A percentile compares a stretch with the other conserved stretches of the same genome.
Conservation (phyloP, 2,329 filamentous ascomycete genomes). For the Nigrospora oryzae region DNA sequence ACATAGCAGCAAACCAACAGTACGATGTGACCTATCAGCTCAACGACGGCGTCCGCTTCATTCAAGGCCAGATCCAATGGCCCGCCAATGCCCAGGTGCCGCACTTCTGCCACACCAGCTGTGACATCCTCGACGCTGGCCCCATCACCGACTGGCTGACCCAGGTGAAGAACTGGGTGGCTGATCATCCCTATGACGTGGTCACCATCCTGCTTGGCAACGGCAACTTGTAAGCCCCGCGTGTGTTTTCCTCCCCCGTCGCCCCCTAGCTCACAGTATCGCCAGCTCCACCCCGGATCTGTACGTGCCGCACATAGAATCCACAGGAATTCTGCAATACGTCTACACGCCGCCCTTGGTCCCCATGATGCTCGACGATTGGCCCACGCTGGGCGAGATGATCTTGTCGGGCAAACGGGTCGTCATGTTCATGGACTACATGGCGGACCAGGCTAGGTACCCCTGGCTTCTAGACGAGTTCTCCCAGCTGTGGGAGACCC, state of each 20-base stretch:
- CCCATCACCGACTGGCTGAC: constrained; percentile 67
- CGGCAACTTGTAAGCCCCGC: constrained; percentile 50
- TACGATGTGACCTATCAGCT: constrained; percentile 62
- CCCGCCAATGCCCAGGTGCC: constrained; percentile 38
- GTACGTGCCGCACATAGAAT: constrained; percentile 61
- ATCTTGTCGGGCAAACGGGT: constrained; percentile 64
- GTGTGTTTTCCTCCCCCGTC: not conserved
- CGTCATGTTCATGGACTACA: constrained; percentile 78
- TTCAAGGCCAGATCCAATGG: constrained; percentile 57
- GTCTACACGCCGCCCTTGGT: constrained; percentile 64
- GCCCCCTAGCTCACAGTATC: not conserved
- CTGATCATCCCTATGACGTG: constrained; percentile 72
- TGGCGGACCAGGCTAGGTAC: constrained; percentile 67
- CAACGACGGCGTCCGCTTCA: constrained; percentile 63
- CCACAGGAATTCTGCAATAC: constrained; percentile 63
- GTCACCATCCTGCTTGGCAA: constrained; percentile 83
- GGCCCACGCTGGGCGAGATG: constrained; percentile 75
- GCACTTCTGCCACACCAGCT: constrained; percentile 81
- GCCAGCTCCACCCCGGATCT: constrained; percentile 41
- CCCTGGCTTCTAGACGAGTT: constrained; percentile 88
- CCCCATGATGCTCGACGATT: constrained; percentile 65
- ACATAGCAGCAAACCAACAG: constrained; percentile 68
- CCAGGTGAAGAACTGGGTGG: constrained; percentile 65
- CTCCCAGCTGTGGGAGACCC: constrained; percentile 82
- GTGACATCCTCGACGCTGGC: constrained; percentile 73